phyloP scores from a whole-genome alignment of 768 basidiomycete species.

The Tubosaeta sp. region DNA sequence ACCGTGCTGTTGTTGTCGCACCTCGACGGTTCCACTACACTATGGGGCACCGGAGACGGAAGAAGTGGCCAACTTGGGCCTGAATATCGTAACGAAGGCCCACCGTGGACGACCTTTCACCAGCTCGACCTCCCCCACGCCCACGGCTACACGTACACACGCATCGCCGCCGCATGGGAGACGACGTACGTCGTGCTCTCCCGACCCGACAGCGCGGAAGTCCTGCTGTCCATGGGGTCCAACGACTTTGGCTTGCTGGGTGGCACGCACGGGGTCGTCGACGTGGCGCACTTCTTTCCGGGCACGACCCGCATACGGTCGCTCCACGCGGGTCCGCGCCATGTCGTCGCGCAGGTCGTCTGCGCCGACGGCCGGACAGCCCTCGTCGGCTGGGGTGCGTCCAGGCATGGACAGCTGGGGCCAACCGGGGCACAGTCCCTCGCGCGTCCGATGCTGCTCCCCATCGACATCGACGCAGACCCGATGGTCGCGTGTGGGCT shows the following conservation, averaged over 20 bases:
- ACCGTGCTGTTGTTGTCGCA: conserved; percentile 61
- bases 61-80: conserved; percentile 68
- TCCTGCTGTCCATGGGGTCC: conserved; percentile 74
- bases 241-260: conserved; percentile 86
- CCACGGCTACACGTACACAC: conserved; percentile 40
- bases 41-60: conserved; percentile 80
- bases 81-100: conserved; percentile 15
- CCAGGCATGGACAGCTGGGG: conserved; percentile 84
- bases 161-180: conserved; percentile 76
- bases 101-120: conserved; percentile 38
- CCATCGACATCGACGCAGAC: conserved; percentile 27
- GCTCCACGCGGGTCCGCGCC: conserved; percentile 66
- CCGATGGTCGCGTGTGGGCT: conserved; percentile 33
- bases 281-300: conserved; percentile 24
- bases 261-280: conserved; percentile 5
- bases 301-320: conserved; percentile 36
- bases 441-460: conserved; percentile 32
- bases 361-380: conserved; percentile 27
- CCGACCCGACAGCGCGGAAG: conserved; percentile 37
- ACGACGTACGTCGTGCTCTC: conserved; percentile 71
- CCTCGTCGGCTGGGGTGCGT: conserved; percentile 78
- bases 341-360: conserved; percentile 52
- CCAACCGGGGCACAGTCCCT: conserved; percentile 11
- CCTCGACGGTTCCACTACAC: conserved; percentile 29
- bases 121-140: conserved; percentile 39